Evolutionary conservation across 768 basidiomycete species (phyloP).

Genomic region (Gelatoporia subvermispora): DNA sequence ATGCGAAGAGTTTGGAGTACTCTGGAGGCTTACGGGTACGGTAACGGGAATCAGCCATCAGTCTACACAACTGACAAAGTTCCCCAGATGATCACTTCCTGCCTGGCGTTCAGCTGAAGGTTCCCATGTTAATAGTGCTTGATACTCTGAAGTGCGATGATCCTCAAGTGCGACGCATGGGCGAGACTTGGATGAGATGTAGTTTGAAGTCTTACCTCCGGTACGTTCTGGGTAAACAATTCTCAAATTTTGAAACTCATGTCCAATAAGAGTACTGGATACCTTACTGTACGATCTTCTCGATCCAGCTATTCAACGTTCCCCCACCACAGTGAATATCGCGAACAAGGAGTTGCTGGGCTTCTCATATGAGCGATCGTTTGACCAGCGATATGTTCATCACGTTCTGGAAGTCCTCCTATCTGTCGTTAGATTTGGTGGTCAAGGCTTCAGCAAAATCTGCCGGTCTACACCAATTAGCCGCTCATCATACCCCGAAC

Average conservation of each 20-base stretch:
- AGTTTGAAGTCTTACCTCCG: constrained; percentile 87
- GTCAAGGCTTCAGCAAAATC: constrained; percentile 79
- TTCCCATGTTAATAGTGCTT: constrained; percentile 84
- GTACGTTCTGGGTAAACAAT: constrained; percentile 34
- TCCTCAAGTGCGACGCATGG: constrained; percentile 67
- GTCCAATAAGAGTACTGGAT: constrained; percentile 70
- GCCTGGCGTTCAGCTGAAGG: constrained; percentile 79
- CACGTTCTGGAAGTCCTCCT: constrained; percentile 77
- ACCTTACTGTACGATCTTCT: constrained; percentile 77
- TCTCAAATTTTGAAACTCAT: neutral
- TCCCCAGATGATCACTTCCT: constrained; percentile 68
- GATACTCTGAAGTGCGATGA: constrained; percentile 78
- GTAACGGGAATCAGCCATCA: neutral
- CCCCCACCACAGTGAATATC: constrained; percentile 43
- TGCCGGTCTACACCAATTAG: constrained; percentile 60
- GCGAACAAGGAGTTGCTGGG: constrained; percentile 63
- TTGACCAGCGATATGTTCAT: constrained; percentile 70
- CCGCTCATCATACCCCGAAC: constrained; percentile 57
- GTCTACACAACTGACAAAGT: constrained; percentile 5
- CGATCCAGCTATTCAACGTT: constrained; percentile 61
- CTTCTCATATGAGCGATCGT: constrained; percentile 64
- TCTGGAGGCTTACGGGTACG: constrained; percentile 87
- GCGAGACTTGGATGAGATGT: constrained; percentile 97
- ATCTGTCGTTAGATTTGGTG: constrained; percentile 79
- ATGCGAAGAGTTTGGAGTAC: constrained; percentile 84